A percentile compares a stretch with the other conserved stretches of the same genome.
Conservation (phyloP, 305 asterid genomes). For the Euphrasia arctica region DNA sequence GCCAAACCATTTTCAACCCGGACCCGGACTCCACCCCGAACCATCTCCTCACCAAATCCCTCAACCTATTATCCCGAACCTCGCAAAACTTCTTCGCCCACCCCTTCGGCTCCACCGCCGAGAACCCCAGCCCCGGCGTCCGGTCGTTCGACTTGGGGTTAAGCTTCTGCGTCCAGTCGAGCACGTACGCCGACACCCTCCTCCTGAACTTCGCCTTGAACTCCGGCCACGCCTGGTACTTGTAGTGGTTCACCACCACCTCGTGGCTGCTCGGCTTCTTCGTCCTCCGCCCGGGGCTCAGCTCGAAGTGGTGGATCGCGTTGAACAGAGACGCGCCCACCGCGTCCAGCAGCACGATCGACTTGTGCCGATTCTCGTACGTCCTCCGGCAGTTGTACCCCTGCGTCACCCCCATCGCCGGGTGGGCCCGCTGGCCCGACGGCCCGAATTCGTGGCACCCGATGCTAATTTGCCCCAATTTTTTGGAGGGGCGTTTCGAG, state of each 20-base stretch:
- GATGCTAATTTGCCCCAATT: conserved; percentile 47
- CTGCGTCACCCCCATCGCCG: conserved; percentile 55
- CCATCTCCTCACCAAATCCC: conserved; percentile 54
- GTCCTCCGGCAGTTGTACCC: conserved; percentile 70
- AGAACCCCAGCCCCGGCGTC: conserved; percentile 69
- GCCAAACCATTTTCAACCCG: conserved; percentile 56
- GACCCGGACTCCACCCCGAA: conserved; percentile 32
- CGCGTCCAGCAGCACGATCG: conserved; percentile 45
- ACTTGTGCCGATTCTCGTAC: conserved; percentile 65
- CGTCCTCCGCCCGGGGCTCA: conserved; percentile 38
- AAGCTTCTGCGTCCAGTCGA: conserved; percentile 66
- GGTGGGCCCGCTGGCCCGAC: conserved; percentile 53
- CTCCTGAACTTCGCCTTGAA: conserved; percentile 81
- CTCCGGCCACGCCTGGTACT: conserved; percentile 94
- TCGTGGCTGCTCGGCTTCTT: conserved; percentile 23
- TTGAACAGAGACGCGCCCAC: conserved; percentile 48
- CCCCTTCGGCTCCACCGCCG: conserved; percentile 53
- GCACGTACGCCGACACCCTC: conserved; percentile 83
- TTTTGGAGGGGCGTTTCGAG: neutral
- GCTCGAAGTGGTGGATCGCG: conserved; percentile 66
- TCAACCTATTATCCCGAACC: conserved; percentile 50
- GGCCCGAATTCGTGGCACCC: conserved; percentile 83
- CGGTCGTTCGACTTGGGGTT: conserved; percentile 73
- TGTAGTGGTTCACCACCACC: conserved; percentile 74
- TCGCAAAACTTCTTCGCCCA: conserved; percentile 74